Percentiles rank a stretch among this genome's conserved stretches.
phyloP scores from a whole-genome alignment of 108 stramenopile species.

The Skeletonema potamos region DNA sequence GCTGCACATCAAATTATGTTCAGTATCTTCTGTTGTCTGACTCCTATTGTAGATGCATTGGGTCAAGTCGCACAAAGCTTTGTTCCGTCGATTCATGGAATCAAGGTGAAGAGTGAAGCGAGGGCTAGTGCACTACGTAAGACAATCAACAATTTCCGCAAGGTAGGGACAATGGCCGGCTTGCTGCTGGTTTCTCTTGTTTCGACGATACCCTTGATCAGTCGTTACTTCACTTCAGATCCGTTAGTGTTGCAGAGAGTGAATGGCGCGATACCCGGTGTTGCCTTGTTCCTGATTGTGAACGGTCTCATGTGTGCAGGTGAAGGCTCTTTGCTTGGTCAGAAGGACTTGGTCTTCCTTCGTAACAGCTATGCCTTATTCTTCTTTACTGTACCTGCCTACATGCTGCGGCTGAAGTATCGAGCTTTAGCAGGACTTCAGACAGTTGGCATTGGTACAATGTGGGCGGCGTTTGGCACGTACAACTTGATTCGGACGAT shows the following conservation, averaged over 20 bases:
- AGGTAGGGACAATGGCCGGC: constrained; percentile 67
- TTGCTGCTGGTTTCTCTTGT: constrained; percentile 58
- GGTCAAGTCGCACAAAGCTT: constrained; percentile 73
- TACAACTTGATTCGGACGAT: constrained; percentile 68
- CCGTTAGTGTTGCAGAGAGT: constrained; percentile 59
- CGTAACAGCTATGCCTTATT: constrained; percentile 70
- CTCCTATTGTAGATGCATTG: constrained; percentile 70
- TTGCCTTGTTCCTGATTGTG: constrained; percentile 56
- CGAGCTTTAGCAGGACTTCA: constrained; percentile 52
- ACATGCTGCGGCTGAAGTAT: constrained; percentile 78
- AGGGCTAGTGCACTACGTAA: constrained; percentile 60
- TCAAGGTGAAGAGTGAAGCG: constrained; percentile 28
- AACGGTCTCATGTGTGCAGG: constrained; percentile 71
- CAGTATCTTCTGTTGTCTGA: constrained; percentile 65
- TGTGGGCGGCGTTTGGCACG: constrained; percentile 69
- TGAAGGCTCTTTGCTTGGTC: constrained; percentile 77
- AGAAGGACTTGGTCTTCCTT: constrained; percentile 72
- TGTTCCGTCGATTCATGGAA: constrained; percentile 60
- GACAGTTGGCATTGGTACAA: constrained; percentile 52
- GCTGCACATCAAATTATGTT: constrained; percentile 72
- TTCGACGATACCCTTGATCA: constrained; percentile 57
- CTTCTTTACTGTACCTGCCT: constrained; percentile 70
- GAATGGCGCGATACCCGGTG: constrained; percentile 63
- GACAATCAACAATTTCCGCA: constrained; percentile 61
- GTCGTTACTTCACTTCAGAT: constrained; percentile 74